Conservation (phyloP, 768 basidiomycete genomes). For the Mrakia hoshinonis region DNA sequence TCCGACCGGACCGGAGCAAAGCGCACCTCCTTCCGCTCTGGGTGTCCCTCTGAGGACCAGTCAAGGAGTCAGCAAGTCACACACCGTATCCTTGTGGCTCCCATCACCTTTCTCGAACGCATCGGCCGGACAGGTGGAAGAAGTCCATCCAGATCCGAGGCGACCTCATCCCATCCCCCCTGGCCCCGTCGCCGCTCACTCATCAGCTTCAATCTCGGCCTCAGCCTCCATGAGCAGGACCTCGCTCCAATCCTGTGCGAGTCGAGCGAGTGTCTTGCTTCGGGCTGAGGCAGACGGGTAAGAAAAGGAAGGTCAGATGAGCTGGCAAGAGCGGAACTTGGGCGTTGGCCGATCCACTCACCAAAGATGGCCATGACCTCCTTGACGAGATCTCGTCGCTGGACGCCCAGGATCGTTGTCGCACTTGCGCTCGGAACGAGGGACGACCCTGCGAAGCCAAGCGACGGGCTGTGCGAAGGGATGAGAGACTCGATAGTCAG, state of each 20-base stretch:
- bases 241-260: constrained; percentile 78
- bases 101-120: no score
- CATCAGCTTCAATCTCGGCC: no score
- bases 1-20: no score
- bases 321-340: constrained; percentile 16
- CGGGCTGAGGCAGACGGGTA: constrained; percentile 46
- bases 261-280: constrained; percentile 63
- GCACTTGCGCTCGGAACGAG: not conserved
- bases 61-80: no score
- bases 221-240: constrained; percentile 32
- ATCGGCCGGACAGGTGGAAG: no score
- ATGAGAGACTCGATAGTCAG: constrained; percentile 14
- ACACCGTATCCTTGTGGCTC: no score
- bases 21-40: no score
- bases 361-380: constrained; percentile 74
- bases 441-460: constrained; percentile 14
- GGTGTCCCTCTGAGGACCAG: no score
- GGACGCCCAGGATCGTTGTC: constrained; percentile 58
- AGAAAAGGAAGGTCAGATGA: not conserved
- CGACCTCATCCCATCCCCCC: no score
- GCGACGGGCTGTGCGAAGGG: not conserved
- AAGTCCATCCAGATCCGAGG: no score
- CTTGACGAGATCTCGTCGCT: constrained; percentile 71
- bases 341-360: no score
- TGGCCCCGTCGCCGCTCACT: no score